A percentile compares a stretch with the other conserved stretches of the same genome.
These are phyloP conservation scores for Oenanthe sinensis DNA, from an alignment of 129 eudicot species.

Conservation along the genomic window DNA sequence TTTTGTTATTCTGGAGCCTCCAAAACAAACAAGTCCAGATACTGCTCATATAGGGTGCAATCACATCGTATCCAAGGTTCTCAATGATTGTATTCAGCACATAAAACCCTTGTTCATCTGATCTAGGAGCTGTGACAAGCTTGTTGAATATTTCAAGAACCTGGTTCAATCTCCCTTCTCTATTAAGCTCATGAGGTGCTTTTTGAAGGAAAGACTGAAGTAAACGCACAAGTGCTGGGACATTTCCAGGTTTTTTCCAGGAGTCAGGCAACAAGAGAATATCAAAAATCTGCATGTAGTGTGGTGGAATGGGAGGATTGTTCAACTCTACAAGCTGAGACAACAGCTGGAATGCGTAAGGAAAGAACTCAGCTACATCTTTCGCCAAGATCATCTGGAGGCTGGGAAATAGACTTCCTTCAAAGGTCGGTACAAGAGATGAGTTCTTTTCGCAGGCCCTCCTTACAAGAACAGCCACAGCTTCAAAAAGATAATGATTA, in stretches of 20 bases:
- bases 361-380: conserved; percentile 80
- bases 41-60: conserved; percentile 45
- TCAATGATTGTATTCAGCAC: conserved; percentile 86
- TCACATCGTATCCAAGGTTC: conserved; percentile 77
- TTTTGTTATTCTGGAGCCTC: conserved; percentile 50
- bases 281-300: conserved; percentile 80
- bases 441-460: conserved; percentile 72
- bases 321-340: conserved; percentile 92
- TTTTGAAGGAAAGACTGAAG: conserved; percentile 92
- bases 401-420: conserved; percentile 67
- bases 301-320: conserved; percentile 60
- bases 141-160: conserved; percentile 79
- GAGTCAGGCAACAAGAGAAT: conserved; percentile 64
- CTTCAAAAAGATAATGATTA: conserved; percentile 83
- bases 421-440: conserved; percentile 69
- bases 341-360: conserved; percentile 85
- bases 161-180: conserved; percentile 50
- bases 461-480: conserved; percentile 81
- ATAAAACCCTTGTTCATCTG: conserved; percentile 92
- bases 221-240: conserved; percentile 88
- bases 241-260: conserved; percentile 85
- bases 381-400: conserved; percentile 52
- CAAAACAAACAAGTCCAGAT: conserved; percentile 63
- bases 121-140: conserved; percentile 56
- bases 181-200: conserved; percentile 69